phyloP scores from a whole-genome alignment of 495 filamentous ascomycete species.

The Evernia prunastri region DNA sequence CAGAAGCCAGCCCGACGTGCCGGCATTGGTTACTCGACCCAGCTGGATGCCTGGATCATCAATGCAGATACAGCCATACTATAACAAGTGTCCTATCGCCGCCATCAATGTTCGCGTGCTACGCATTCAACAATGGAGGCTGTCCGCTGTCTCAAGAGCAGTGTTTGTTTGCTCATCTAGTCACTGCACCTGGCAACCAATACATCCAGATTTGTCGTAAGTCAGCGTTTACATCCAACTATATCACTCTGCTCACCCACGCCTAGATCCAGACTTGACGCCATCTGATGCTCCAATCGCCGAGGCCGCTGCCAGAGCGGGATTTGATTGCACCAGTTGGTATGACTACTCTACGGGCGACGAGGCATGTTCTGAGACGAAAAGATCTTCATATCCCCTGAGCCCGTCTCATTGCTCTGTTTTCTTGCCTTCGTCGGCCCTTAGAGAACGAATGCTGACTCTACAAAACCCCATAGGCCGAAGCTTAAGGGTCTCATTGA shows the following conservation, averaged over 20 bases:
- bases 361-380: background rate
- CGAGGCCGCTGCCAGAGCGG: conserved; percentile 22
- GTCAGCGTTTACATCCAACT: background rate
- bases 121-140: conserved; percentile 18
- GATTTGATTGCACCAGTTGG: conserved; percentile 24
- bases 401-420: background rate
- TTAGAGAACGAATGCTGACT: background rate
- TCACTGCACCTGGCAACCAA: background rate
- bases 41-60: conserved; percentile 12
- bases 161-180: conserved; percentile 19
- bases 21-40: conserved; percentile 21
- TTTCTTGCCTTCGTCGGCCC: background rate
- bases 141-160: conserved; percentile 6
- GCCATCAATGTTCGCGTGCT: conserved; percentile 17
- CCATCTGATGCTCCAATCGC: conserved; percentile 19
- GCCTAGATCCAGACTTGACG: conserved; percentile 13
- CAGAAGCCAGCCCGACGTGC: conserved; percentile 12
- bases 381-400: background rate
- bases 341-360: background rate
- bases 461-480: background rate
- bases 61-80: conserved; percentile 16
- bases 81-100: conserved; percentile 16
- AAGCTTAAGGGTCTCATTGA: conserved; percentile 17
- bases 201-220: conserved; percentile 8
- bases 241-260: background rate